phyloP scores from a whole-genome alignment of 805 yeast species.

The Nakazawaea sp. region DNA sequence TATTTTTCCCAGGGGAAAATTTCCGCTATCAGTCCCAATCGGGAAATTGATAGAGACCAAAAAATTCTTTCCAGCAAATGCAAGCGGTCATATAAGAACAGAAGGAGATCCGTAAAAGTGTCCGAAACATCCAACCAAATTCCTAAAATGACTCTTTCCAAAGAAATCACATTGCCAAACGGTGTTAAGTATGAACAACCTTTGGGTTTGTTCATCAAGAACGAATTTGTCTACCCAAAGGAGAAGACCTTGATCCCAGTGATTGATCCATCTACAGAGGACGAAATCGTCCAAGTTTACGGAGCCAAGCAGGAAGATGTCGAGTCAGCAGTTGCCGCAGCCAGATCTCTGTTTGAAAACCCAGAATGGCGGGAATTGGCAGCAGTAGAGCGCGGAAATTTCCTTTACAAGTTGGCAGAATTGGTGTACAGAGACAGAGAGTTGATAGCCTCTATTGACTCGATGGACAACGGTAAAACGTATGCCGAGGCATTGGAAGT shows the following conservation, averaged over 20 bases:
- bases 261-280: conserved; percentile 60
- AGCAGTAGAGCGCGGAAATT: conserved; percentile 47
- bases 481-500: conserved; percentile 34
- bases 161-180: conserved; percentile 56
- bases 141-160: conserved; percentile 4
- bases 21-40: not conserved
- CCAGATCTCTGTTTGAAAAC: conserved; percentile 49
- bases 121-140: too few relatives aligned
- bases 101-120: too few relatives aligned
- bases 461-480: conserved; percentile 54
- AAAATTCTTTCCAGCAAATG: conserved; percentile 3
- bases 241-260: conserved; percentile 55
- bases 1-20: too few relatives aligned
- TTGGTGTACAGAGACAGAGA: conserved; percentile 44
- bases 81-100: conserved; percentile 6
- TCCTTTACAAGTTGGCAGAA: conserved; percentile 43
- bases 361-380: conserved; percentile 38
- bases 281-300: conserved; percentile 48
- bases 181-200: conserved; percentile 39
- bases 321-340: conserved; percentile 61
- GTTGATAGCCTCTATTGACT: conserved; percentile 45
- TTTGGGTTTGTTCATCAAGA: conserved; percentile 59
- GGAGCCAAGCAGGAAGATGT: conserved; percentile 54
- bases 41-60: not conserved
- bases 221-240: conserved; percentile 51